Evolutionary conservation across 2,329 filamentous ascomycete genomes (phyloP).

Genomic region (Peltaster fructicola): DNA sequence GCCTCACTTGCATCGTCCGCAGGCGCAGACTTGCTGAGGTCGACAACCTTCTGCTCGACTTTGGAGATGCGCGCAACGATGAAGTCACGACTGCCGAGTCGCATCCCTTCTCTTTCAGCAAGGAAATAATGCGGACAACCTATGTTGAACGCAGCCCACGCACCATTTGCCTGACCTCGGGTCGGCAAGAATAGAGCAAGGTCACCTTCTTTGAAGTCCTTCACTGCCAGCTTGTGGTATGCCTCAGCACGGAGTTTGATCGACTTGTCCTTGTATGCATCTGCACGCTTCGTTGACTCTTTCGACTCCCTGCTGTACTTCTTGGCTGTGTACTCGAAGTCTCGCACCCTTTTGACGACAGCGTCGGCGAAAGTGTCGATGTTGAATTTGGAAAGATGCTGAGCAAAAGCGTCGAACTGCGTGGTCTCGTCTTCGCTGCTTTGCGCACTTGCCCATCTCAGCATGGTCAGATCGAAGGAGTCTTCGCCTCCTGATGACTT

Average conservation of each 20-base stretch:
- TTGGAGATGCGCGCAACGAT: conserved; percentile 85
- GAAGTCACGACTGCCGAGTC: conserved; percentile 75
- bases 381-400: conserved; percentile 60
- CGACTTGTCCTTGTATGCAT: conserved; percentile 63
- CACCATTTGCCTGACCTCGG: conserved; percentile 79
- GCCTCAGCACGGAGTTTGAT: conserved; percentile 66
- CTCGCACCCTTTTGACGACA: conserved; percentile 75
- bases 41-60: conserved; percentile 83
- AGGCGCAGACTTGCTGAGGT: conserved; percentile 54
- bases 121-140: conserved; percentile 95
- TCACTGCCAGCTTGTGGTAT: conserved; percentile 90
- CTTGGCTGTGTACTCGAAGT: conserved; percentile 80
- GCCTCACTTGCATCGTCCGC: conserved; percentile 33
- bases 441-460: conserved; percentile 66
- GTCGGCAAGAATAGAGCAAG: conserved; percentile 88
- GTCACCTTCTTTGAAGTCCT: conserved; percentile 91
- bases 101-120: conserved; percentile 77
- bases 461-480: conserved; percentile 44
- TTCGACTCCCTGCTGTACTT: conserved; percentile 86
- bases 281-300: conserved; percentile 23
- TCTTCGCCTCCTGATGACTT: conserved; percentile 29
- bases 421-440: conserved; percentile 49
- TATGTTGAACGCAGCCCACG: conserved; percentile 97
- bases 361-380: conserved; percentile 70
- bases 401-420: conserved; percentile 59